A percentile compares a stretch with the other conserved stretches of the same genome.
These are phyloP conservation scores for Populus hybrid DNA, from an alignment of 441 rosid species.

Conservation along the genomic window DNA sequence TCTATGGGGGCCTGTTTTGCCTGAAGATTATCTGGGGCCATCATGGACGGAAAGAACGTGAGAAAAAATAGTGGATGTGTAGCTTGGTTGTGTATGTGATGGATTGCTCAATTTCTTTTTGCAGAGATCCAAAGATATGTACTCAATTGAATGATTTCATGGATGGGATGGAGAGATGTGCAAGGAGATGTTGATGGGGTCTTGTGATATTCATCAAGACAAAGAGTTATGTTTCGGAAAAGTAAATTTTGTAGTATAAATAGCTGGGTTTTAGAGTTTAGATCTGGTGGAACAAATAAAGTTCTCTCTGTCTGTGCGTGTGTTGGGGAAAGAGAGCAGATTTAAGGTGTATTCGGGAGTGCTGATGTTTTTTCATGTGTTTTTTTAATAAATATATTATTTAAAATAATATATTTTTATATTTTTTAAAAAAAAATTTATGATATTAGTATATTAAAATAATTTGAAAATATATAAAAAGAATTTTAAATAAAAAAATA, in stretches of 20 bases:
- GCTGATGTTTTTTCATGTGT: too few relatives aligned
- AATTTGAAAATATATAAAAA: too few relatives aligned
- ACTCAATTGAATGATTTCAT: neutral
- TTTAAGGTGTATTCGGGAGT: too few relatives aligned
- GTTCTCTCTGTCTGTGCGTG: neutral
- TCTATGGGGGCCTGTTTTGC: slow-evolving; percentile 36
- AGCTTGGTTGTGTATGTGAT: neutral
- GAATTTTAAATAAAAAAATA: too few relatives aligned
- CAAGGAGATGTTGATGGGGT: neutral
- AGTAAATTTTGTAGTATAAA: too few relatives aligned
- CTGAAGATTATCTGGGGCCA: slow-evolving; percentile 45
- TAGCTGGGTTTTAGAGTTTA: neutral
- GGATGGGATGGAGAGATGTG: neutral
- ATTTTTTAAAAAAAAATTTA: too few relatives aligned
- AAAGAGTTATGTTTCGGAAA: neutral
- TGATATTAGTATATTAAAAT: too few relatives aligned
- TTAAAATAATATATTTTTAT: too few relatives aligned
- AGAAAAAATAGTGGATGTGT: neutral
- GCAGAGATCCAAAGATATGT: neutral
- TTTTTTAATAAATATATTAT: too few relatives aligned
- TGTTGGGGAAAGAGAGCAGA: neutral
- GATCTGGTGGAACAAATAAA: neutral
- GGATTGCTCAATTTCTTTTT: neutral
- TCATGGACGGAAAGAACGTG: slow-evolving; percentile 24
- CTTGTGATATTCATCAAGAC: neutral